Evolutionary conservation across 1,139 yeast species (phyloP).

Genomic region (Suhomyces bokatorum): DNA sequence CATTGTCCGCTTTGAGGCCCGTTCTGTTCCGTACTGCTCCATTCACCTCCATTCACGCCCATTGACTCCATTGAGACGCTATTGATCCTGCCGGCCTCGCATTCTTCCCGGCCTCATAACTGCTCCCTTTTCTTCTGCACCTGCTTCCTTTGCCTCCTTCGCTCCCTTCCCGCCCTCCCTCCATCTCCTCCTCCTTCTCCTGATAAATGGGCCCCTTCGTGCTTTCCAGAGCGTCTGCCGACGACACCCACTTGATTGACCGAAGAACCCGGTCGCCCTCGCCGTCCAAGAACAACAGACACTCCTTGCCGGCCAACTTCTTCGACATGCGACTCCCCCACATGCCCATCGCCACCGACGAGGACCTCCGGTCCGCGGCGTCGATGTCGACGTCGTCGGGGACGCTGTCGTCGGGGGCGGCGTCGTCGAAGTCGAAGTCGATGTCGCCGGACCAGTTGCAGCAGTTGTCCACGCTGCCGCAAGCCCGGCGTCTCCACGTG

Average conservation of each 20-base stretch:
- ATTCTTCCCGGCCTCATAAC: too few relatives aligned
- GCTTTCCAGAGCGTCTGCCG: slow-evolving; percentile 18
- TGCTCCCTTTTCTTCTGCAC: neutral
- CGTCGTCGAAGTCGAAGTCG: slow-evolving; percentile 13
- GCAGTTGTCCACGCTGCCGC: slow-evolving; percentile 37
- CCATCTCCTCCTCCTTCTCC: too few relatives aligned
- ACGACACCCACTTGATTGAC: slow-evolving; percentile 20
- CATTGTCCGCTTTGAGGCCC: slow-evolving; percentile 6
- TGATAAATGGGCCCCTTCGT: slow-evolving; percentile 7
- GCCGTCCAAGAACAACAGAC: slow-evolving; percentile 29
- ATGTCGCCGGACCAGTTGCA: slow-evolving; percentile 30
- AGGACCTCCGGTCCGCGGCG: slow-evolving; percentile 24
- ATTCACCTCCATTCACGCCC: neutral
- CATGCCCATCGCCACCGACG: slow-evolving; percentile 23
- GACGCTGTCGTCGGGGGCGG: slow-evolving; percentile 14
- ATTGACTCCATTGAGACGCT: neutral
- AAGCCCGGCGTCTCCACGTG: slow-evolving; percentile 41
- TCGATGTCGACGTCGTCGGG: too few relatives aligned
- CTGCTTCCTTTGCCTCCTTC: neutral
- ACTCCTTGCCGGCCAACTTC: slow-evolving; percentile 26
- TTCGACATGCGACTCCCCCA: slow-evolving; percentile 27
- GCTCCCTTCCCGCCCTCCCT: too few relatives aligned
- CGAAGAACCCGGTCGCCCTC: slow-evolving; percentile 34
- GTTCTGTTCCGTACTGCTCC: neutral
- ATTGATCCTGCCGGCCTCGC: too few relatives aligned